Percentiles rank a stretch among this genome's conserved stretches.
Conservation (phyloP, 495 filamentous ascomycete species). For the Sordaria brevicollis region DNA sequence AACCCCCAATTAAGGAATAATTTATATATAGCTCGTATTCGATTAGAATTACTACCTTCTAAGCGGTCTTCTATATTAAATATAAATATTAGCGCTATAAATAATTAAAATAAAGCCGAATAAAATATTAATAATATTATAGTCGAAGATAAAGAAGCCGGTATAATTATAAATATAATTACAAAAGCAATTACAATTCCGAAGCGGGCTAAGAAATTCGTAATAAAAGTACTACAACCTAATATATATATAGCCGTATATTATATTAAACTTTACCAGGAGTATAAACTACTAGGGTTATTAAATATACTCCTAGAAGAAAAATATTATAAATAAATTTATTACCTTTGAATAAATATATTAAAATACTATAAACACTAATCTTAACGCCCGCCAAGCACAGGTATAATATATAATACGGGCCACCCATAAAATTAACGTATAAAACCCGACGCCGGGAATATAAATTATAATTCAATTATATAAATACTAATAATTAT, state of each 20-base stretch:
- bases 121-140: background rate
- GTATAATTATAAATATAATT: no score
- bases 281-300: background rate
- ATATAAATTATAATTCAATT: no score
- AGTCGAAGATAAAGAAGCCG: background rate
- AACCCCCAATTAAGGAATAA: background rate
- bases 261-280: background rate
- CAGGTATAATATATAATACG: no score
- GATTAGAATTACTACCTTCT: background rate
- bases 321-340: background rate
- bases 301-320: no score
- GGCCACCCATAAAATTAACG: no score
- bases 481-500: no score
- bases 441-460: no score
- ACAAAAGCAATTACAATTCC: background rate
- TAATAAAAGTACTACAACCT: background rate
- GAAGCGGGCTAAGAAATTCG: no score
- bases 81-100: background rate
- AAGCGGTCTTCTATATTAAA: background rate
- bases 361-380: no score
- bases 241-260: background rate
- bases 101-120: background rate
- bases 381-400: no score
- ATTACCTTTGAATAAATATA: no score
- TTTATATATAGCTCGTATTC: background rate